These are phyloP conservation scores for Alloascoidea hylecoeti DNA, from an alignment of 805 yeast species.

Conservation along the genomic window DNA sequence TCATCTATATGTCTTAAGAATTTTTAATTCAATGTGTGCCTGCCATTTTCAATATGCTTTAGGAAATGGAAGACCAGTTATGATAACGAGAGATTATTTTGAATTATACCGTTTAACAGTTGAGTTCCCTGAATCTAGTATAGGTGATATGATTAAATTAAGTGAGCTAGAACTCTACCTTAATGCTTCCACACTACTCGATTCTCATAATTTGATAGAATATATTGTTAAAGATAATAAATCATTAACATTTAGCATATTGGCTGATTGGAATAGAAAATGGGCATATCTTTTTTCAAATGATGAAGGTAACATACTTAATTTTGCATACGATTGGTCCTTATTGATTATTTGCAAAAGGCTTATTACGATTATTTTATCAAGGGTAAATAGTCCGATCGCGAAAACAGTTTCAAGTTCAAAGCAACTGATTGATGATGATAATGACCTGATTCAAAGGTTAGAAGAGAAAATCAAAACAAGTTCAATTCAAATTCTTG, in stretches of 20 bases:
- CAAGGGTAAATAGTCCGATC: neutral
- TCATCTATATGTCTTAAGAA: constrained; percentile 39
- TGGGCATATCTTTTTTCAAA: constrained; percentile 30
- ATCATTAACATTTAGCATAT: constrained; percentile 10
- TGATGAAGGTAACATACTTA: constrained; percentile 32
- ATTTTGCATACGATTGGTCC: constrained; percentile 33
- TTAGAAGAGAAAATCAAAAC: constrained; percentile 14
- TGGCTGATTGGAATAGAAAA: constrained; percentile 29
- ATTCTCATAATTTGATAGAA: constrained; percentile 12
- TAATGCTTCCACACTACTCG: constrained; percentile 12
- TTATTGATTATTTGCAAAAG: constrained; percentile 26
- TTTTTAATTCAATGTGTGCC: constrained; percentile 36
- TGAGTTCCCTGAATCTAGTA: constrained; percentile 32
- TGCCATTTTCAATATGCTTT: constrained; percentile 36
- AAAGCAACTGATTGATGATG: constrained; percentile 1
- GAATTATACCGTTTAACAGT: constrained; percentile 29
- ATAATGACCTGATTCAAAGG: constrained; percentile 4
- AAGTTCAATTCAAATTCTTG: constrained; percentile 16
- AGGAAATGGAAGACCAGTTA: constrained; percentile 31
- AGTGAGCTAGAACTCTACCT: constrained; percentile 30
- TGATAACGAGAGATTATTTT: constrained; percentile 22
- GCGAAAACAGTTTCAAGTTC: neutral
- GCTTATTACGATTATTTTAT: constrained; percentile 12
- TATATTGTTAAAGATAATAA: constrained; percentile 15
- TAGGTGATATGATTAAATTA: constrained; percentile 40